Conservation (phyloP, 1,139 yeast genomes). For the Suhomyces terraborum region DNA sequence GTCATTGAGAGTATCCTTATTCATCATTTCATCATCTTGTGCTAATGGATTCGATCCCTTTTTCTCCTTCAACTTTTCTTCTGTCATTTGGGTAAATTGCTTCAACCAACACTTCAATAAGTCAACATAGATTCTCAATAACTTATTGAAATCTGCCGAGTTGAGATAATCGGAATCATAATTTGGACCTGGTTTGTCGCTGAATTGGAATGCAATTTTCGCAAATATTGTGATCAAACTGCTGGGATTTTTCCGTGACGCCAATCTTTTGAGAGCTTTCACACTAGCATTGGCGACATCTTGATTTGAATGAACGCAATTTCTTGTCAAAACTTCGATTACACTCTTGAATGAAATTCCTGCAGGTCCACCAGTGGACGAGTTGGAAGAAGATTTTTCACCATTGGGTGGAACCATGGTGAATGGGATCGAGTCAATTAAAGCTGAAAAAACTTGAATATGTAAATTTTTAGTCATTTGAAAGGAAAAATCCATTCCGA, state of each 20-base stretch:
- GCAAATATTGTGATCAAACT: conserved; percentile 74
- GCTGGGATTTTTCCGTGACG: conserved; percentile 71
- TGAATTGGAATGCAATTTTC: conserved; percentile 75
- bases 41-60: conserved; percentile 29
- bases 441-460: conserved; percentile 66
- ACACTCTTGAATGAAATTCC: conserved; percentile 59
- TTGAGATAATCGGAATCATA: conserved; percentile 59
- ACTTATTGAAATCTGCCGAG: conserved; percentile 56
- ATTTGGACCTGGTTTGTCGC: conserved; percentile 57
- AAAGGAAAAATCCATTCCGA: conserved; percentile 48
- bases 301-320: conserved; percentile 67
- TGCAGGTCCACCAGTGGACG: conserved; percentile 26
- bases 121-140: conserved; percentile 74
- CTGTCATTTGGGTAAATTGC: conserved; percentile 45
- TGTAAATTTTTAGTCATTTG: conserved; percentile 40
- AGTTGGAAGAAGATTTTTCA: conserved; percentile 22
- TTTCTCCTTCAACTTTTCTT: conserved; percentile 16
- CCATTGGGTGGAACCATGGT: conserved; percentile 47
- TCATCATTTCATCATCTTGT: conserved; percentile 43
- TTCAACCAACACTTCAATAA: conserved; percentile 79
- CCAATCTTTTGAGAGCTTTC: conserved; percentile 63
- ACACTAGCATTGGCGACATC: conserved; percentile 65
- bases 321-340: conserved; percentile 74
- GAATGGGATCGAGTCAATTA: conserved; percentile 72
- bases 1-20: conserved; percentile 45